phyloP scores from a whole-genome alignment of 495 filamentous ascomycete genomes.

The Melanomma pulvis-pyrius region DNA sequence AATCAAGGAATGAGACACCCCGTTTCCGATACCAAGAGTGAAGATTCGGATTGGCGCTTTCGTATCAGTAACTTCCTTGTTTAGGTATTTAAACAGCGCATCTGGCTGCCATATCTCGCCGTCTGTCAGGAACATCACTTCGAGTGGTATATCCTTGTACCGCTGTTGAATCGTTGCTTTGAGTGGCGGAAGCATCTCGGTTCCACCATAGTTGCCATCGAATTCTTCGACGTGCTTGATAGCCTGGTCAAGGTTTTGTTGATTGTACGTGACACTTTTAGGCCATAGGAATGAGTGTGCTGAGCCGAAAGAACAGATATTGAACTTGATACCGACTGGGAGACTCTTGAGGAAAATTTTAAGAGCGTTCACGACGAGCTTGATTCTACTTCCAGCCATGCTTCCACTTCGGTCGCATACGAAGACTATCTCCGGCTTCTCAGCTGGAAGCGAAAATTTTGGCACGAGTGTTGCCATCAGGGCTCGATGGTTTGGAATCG shows the following conservation, averaged over 20 bases:
- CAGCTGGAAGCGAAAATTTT: slow-evolving; percentile 59
- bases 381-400: slow-evolving; percentile 60
- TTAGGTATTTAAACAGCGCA: slow-evolving; percentile 58
- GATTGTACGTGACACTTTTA: slow-evolving; percentile 58
- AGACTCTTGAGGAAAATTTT: slow-evolving; percentile 71
- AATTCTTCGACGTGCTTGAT: slow-evolving; percentile 54
- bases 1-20: slow-evolving; percentile 64
- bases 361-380: slow-evolving; percentile 59
- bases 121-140: slow-evolving; percentile 71
- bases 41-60: slow-evolving; percentile 64
- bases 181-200: slow-evolving; percentile 62
- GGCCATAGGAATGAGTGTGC: slow-evolving; percentile 60
- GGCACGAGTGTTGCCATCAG: slow-evolving; percentile 71
- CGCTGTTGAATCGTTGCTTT: slow-evolving; percentile 55
- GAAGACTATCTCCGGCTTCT: slow-evolving; percentile 68
- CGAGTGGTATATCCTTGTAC: slow-evolving; percentile 57
- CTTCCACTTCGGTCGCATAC: slow-evolving; percentile 69
- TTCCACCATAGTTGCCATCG: slow-evolving; percentile 64
- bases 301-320: slow-evolving; percentile 72
- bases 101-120: slow-evolving; percentile 67
- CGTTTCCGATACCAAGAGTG: slow-evolving; percentile 65
- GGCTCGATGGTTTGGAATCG: slow-evolving; percentile 61
- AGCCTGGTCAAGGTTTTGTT: slow-evolving; percentile 55
- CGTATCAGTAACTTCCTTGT: slow-evolving; percentile 50
- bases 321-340: slow-evolving; percentile 68